A percentile compares a stretch with the other conserved stretches of the same genome.
These are phyloP conservation scores for Lachnum nothofagi DNA, from an alignment of 2,329 filamentous ascomycete species.

Conservation along the genomic window DNA sequence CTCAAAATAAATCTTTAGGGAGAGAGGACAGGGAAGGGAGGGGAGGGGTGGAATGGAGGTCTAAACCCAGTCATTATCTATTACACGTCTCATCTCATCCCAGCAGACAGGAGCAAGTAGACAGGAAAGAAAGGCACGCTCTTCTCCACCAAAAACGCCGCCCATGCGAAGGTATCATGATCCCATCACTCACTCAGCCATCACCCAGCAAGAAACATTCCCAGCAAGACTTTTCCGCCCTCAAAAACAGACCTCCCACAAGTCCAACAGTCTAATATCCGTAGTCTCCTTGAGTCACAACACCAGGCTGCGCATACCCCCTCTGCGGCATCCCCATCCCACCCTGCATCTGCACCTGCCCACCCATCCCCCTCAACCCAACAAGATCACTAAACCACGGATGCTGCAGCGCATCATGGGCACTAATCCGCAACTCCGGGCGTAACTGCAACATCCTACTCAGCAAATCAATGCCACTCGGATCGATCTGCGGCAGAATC, in stretches of 20 bases:
- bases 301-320: slow-evolving; percentile 26
- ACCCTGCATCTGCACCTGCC: slow-evolving; percentile 20
- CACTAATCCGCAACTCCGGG: slow-evolving; percentile 86
- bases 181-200: no score
- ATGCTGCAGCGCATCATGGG: slow-evolving; percentile 78
- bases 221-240: not conserved
- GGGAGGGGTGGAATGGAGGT: no score
- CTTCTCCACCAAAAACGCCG: no score
- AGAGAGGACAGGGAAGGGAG: no score
- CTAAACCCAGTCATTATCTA: no score
- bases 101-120: no score
- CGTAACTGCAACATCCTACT: slow-evolving; percentile 87
- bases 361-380: slow-evolving; percentile 26
- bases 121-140: no score
- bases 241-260: slow-evolving; percentile 1
- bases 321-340: slow-evolving; percentile 22
- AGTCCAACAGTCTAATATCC: slow-evolving; percentile 22
- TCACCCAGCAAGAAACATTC: no score
- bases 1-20: no score
- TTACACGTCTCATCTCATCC: no score
- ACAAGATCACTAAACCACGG: slow-evolving; percentile 80
- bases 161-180: no score
- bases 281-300: slow-evolving; percentile 25
- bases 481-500: slow-evolving; percentile 87
- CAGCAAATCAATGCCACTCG: slow-evolving; percentile 78